Conservation (phyloP, 179 eudicot species). For the Patellifolia procumbens region DNA sequence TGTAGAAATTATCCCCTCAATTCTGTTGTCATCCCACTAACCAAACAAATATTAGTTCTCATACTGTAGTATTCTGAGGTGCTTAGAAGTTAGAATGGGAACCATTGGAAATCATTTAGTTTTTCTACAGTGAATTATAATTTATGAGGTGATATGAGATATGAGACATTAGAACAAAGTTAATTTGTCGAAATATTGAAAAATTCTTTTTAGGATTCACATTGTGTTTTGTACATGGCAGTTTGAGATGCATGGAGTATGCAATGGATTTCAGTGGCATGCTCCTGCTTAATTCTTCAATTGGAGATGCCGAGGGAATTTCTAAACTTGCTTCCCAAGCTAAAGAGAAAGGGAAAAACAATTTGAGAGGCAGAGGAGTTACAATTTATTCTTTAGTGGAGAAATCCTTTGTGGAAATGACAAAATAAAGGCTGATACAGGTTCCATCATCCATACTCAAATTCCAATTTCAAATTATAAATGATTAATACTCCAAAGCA, state of each 20-base stretch:
- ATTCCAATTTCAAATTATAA: no score
- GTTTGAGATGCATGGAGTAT: slow-evolving; percentile 81
- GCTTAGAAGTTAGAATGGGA: no score
- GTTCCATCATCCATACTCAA: no score
- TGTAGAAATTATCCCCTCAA: no score
- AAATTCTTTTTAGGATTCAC: not conserved
- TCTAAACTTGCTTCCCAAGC: slow-evolving; percentile 73
- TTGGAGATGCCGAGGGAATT: slow-evolving; percentile 96
- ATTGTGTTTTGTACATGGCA: slow-evolving; percentile 38
- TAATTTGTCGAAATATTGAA: not conserved
- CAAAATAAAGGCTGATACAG: no score
- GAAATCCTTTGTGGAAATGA: no score
- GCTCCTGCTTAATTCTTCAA: slow-evolving; percentile 88
- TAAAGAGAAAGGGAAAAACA: slow-evolving; percentile 86
- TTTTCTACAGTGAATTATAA: not conserved
- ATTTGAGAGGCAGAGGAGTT: no score
- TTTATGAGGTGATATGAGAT: no score
- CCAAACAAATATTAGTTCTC: not conserved
- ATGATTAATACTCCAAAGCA: no score
- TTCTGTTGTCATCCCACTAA: not conserved
- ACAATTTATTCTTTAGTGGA: no score
- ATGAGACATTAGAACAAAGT: not conserved
- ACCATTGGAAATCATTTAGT: no score
- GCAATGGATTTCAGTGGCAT: slow-evolving; percentile 97
- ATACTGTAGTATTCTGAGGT: not conserved